phyloP scores from a whole-genome alignment of 805 yeast species.

The Spathaspora boniae region DNA sequence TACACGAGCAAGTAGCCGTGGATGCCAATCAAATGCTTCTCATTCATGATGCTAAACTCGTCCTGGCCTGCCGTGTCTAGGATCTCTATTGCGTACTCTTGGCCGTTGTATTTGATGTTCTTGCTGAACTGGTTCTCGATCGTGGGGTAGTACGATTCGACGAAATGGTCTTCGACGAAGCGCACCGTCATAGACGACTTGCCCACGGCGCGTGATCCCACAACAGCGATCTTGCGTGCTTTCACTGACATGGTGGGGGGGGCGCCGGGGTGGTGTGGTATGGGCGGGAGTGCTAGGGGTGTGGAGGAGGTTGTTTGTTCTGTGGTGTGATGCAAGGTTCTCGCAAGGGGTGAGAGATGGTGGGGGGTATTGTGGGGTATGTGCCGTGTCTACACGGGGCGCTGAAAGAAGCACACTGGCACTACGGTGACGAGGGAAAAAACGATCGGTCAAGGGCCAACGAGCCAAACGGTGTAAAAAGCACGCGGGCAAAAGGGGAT shows the following conservation, averaged over 20 bases:
- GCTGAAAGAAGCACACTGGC: too few relatives aligned
- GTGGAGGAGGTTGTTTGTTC: not conserved
- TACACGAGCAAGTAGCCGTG: conserved; percentile 83
- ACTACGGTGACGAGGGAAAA: too few relatives aligned
- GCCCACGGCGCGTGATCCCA: conserved; percentile 86
- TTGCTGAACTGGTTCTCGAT: conserved; percentile 83
- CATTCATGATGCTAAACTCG: conserved; percentile 77
- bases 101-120: conserved; percentile 62
- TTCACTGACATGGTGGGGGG: conserved; percentile 31
- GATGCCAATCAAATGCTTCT: conserved; percentile 73
- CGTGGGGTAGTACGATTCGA: conserved; percentile 87
- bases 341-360: too few relatives aligned
- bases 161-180: conserved; percentile 84
- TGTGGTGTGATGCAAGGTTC: too few relatives aligned
- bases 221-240: conserved; percentile 77
- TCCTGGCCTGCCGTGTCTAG: conserved; percentile 94
- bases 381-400: too few relatives aligned
- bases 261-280: too few relatives aligned
- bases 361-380: too few relatives aligned
- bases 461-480: too few relatives aligned
- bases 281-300: not conserved
- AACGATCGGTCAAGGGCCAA: too few relatives aligned
- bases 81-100: conserved; percentile 77
- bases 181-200: conserved; percentile 82
- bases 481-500: too few relatives aligned